Conservation (phyloP, 2,329 filamentous ascomycete genomes). For the Fusarium sp. region DNA sequence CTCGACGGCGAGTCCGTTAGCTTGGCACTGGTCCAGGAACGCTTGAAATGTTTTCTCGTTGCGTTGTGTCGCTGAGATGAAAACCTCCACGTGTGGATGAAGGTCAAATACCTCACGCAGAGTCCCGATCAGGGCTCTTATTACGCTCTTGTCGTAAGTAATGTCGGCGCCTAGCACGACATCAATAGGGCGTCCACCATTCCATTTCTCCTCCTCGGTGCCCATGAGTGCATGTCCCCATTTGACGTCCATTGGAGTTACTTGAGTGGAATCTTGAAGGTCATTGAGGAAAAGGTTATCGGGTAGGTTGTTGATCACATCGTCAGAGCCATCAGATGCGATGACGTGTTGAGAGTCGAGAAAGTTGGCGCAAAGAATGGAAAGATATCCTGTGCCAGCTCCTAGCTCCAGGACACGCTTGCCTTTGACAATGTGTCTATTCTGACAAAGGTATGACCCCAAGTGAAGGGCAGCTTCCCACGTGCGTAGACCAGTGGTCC, state of each 20-base stretch:
- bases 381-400: constrained; percentile 80
- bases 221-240: constrained; percentile 73
- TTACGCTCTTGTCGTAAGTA: constrained; percentile 76
- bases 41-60: constrained; percentile 75
- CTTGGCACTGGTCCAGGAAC: constrained; percentile 70
- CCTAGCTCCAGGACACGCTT: constrained; percentile 78
- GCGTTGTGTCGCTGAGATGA: constrained; percentile 78
- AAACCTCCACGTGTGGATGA: constrained; percentile 66
- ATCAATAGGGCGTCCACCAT: constrained; percentile 63
- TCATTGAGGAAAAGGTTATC: constrained; percentile 77
- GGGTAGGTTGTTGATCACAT: constrained; percentile 74
- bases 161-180: constrained; percentile 81
- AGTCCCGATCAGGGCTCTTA: constrained; percentile 73
- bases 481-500: constrained; percentile 81
- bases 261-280: constrained; percentile 61
- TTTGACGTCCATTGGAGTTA: constrained; percentile 67
- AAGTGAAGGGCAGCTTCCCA: constrained; percentile 86
- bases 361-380: constrained; percentile 77
- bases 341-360: constrained; percentile 70
- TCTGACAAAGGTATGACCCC: constrained; percentile 72
- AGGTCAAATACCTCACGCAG: constrained; percentile 70
- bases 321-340: constrained; percentile 79
- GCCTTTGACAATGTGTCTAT: constrained; percentile 58
- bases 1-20: constrained; percentile 57
- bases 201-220: constrained; percentile 67